Evolutionary conservation across 768 basidiomycete genomes (phyloP), one percentile per base, ranked within the genome.

Genomic region (Artomyces pyxidatus): DNA sequence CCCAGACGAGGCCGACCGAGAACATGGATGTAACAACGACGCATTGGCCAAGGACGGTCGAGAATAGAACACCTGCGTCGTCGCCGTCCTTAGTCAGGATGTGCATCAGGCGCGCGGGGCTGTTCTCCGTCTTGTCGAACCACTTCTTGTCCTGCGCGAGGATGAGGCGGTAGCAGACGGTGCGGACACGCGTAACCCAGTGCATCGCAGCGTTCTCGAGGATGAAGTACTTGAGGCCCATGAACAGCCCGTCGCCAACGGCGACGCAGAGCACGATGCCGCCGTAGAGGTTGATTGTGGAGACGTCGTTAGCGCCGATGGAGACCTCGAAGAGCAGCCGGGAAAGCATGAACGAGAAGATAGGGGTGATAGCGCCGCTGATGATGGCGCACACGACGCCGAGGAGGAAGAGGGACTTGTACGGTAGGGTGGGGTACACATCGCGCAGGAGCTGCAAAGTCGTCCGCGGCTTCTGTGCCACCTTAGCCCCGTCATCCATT

Each of bases 291-390:
- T 88, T 82, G 68, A 90, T 85, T 22, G 69, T 62, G 11, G 68
- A 60, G 2, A 76, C 58, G 50, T 90, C 72, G 19, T 81, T 71
- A 1, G 84, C 88, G 45, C 84, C 81, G 58, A 71, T 75, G 29
- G 85, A 84, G 16, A 89, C 81, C 53, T 86, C 75, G 62, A 78
- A 85, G 48, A 95, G 74, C 12, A 98, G 76, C 8, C 75, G 75
- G 9, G 91, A 88, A 58, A 96, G 81, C 54, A 93, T 76, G 71
- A 76, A 90, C 2, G 94, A 93, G 74, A 97, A 99, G 38, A 97
- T 50, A 2, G 95, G 95, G 0, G 92, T 96, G 72, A 87, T 80
- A 3, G 87, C 76, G 21, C 96, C 95, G 56, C 81, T 85, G 45
- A 77, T 64, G 37, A 92, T 54, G 50, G 84, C 83, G n/a, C 77